A percentile compares a stretch with the other conserved stretches of the same genome.
phyloP scores from a whole-genome alignment of 768 basidiomycete genomes.

The Austroboletus festivus region DNA sequence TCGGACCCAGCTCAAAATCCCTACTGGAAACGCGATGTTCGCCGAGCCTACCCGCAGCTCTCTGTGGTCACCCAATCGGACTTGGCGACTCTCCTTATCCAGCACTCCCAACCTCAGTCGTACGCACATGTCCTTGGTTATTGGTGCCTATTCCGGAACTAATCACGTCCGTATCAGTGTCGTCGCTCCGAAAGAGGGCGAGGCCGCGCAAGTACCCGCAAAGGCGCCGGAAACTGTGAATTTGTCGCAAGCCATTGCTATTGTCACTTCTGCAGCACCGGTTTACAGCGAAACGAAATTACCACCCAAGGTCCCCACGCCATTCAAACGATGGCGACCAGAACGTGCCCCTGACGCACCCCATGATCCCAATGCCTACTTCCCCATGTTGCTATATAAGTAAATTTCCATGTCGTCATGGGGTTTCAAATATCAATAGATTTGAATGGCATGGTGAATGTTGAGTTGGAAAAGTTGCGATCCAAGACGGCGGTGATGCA shows the following conservation, averaged over 20 bases:
- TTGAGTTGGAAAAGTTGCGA: too few relatives aligned
- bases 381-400: constrained; percentile 74
- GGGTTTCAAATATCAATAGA: constrained; percentile 12
- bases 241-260: constrained; percentile 69
- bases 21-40: constrained; percentile 96
- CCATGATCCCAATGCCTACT: constrained; percentile 78
- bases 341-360: constrained; percentile 73
- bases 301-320: constrained; percentile 69
- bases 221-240: constrained; percentile 47
- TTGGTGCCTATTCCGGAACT: background rate
- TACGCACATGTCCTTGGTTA: constrained; percentile 38
- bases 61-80: constrained; percentile 85
- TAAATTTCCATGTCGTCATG: constrained; percentile 16
- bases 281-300: constrained; percentile 61
- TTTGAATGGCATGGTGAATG: constrained; percentile 25
- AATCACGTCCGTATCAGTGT: constrained; percentile 40
- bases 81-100: constrained; percentile 74
- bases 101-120: constrained; percentile 66
- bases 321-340: constrained; percentile 74
- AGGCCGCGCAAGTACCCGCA: constrained; percentile 45
- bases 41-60: constrained; percentile 87
- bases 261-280: constrained; percentile 54
- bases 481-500: too few relatives aligned
- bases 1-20: constrained; percentile 87
- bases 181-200: constrained; percentile 44